These are phyloP conservation scores for Epichloe hybrida DNA, from an alignment of 2,329 filamentous ascomycete genomes.

Conservation along the genomic window DNA sequence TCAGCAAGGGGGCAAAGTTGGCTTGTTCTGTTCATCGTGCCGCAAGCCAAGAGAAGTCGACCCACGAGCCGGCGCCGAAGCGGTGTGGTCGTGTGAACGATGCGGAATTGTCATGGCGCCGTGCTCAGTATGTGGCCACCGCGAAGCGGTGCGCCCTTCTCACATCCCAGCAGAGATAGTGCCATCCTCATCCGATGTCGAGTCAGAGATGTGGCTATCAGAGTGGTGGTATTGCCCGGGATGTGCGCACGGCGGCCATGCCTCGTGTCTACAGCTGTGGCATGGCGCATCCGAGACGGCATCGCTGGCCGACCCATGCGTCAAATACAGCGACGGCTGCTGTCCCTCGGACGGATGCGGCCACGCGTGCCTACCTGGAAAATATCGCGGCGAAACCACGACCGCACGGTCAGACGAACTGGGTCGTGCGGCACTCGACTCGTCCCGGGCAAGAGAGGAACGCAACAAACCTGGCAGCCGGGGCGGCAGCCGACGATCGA, in stretches of 20 bases:
- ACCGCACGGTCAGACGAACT: conserved; percentile 38
- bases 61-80: conserved; percentile 27
- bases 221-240: conserved; percentile 52
- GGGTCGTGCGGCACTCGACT: conserved; percentile 32
- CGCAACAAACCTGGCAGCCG: conserved; percentile 9
- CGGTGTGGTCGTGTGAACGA: conserved; percentile 45
- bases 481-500: conserved; percentile 11
- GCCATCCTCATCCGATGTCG: conserved; percentile 12
- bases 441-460: conserved; percentile 14
- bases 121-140: conserved; percentile 46
- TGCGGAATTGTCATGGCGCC: conserved; percentile 39
- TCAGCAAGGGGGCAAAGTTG: conserved; percentile 40
- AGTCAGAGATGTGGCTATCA: conserved; percentile 15
- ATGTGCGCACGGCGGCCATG: conserved; percentile 50
- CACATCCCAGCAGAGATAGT: conserved; percentile 20
- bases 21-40: conserved; percentile 41
- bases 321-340: conserved; percentile 37
- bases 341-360: conserved; percentile 53
- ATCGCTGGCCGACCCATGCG: conserved; percentile 9
- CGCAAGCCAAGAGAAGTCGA: conserved; percentile 42
- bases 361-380: conserved; percentile 47
- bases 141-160: conserved; percentile 29
- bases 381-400: conserved; percentile 35
- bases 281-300: conserved; percentile 27
- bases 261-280: conserved; percentile 46